These are phyloP conservation scores for Pythium utonaiense DNA, from an alignment of 352 stramenopile species.

Conservation along the genomic window DNA sequence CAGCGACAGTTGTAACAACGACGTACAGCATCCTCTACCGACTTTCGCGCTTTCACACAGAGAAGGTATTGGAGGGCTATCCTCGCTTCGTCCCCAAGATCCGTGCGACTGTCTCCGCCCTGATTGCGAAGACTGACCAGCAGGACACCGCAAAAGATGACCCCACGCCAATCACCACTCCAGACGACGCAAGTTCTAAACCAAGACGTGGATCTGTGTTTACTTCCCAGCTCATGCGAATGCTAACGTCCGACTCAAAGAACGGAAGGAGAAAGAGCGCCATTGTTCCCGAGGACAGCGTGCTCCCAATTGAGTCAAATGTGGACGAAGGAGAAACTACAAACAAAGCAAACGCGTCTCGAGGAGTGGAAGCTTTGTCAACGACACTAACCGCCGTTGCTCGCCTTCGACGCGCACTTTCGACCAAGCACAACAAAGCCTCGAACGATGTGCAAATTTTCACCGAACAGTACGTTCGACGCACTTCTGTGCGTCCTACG, in stretches of 20 bases:
- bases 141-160: background rate
- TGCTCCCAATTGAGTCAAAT: background rate
- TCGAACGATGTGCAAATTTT: background rate
- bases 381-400: background rate
- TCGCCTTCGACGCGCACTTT: slow-evolving; percentile 11
- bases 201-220: slow-evolving; percentile 12
- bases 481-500: too few relatives aligned
- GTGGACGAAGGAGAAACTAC: background rate
- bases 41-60: slow-evolving; percentile 61
- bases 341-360: background rate
- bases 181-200: background rate
- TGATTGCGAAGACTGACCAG: slow-evolving; percentile 25
- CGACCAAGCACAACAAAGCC: background rate
- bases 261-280: background rate
- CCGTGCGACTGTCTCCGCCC: slow-evolving; percentile 20
- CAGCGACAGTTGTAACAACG: slow-evolving; percentile 57
- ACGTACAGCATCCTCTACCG: slow-evolving; percentile 74
- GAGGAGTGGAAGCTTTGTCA: background rate
- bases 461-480: slow-evolving; percentile 15
- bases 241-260: slow-evolving; percentile 2
- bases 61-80: slow-evolving; percentile 57
- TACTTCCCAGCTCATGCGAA: slow-evolving; percentile 11
- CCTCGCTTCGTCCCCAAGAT: slow-evolving; percentile 40
- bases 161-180: background rate
- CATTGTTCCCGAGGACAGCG: background rate